phyloP scores from a whole-genome alignment of 2,329 filamentous ascomycete genomes.

The Fusarium coffeatum region DNA sequence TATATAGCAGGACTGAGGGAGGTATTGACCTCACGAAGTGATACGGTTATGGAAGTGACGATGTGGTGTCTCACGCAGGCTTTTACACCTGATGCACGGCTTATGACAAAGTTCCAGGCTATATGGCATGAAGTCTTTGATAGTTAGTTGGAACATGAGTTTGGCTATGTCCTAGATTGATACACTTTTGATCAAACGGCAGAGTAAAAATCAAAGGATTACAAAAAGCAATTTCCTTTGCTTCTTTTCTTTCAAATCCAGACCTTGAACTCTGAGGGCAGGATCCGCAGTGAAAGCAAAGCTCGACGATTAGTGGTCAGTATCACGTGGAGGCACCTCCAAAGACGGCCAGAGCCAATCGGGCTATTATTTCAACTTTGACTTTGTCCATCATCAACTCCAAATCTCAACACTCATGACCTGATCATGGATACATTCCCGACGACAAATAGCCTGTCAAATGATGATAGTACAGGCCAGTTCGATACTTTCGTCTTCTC shows the following conservation, averaged over 20 bases:
- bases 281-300: not conserved
- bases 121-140: constrained; percentile 16
- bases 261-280: not conserved
- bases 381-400: not conserved
- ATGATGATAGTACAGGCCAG: fast-evolving
- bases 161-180: fast-evolving
- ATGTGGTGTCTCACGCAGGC: not conserved
- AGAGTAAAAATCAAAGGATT: not conserved
- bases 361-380: not conserved
- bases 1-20: constrained; percentile 4
- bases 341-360: not conserved
- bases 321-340: constrained; percentile 4
- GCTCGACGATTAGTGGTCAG: not conserved
- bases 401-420: not conserved
- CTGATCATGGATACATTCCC: not conserved
- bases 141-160: too few relatives aligned
- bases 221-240: fast-evolving
- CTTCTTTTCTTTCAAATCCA: not conserved
- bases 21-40: constrained; percentile 7
- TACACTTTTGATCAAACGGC: fast-evolving
- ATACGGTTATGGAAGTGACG: not conserved
- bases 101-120: not conserved
- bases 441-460: not conserved
- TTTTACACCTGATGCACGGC: constrained; percentile 1
- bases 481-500: constrained; percentile 10